Evolutionary conservation across 768 basidiomycete species (phyloP).

Genomic region (Crucibulum laeve): DNA sequence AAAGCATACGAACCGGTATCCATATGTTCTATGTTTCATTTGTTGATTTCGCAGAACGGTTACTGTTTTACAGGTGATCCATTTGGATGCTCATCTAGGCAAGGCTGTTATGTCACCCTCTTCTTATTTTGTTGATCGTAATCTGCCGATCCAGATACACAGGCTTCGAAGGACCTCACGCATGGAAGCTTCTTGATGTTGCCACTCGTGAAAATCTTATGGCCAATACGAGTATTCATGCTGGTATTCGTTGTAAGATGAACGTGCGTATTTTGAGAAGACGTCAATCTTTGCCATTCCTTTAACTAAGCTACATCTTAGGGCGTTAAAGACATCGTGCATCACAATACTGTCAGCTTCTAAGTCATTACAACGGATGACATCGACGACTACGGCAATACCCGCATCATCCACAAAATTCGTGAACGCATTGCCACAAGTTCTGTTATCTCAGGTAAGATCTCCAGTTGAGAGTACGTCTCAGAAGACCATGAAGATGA

Average conservation of each 20-base stretch:
- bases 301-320: constrained; percentile 13
- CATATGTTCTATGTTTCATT: constrained; percentile 11
- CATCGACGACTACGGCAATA: constrained; percentile 57
- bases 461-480: not conserved
- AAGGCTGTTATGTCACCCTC: not conserved
- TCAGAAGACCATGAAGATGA: not conserved
- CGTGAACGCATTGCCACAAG: constrained; percentile 49
- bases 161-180: constrained; percentile 41
- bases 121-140: not conserved
- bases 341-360: constrained; percentile 58
- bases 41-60: not conserved
- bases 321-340: constrained; percentile 43
- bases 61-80: constrained; percentile 36
- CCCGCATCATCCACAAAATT: constrained; percentile 51
- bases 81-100: constrained; percentile 58
- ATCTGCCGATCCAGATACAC: constrained; percentile 36
- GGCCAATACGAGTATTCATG: constrained; percentile 63
- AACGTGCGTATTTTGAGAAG: constrained; percentile 2
- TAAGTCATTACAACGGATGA: constrained; percentile 58
- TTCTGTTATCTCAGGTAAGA: constrained; percentile 58
- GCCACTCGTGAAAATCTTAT: constrained; percentile 59
- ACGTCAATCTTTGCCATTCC: no score
- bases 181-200: constrained; percentile 68
- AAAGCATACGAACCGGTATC: constrained; percentile 63
- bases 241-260: constrained; percentile 64